These are phyloP conservation scores for Colletotrichum chlorophyti DNA, from an alignment of 2,329 filamentous ascomycete genomes.

Conservation along the genomic window DNA sequence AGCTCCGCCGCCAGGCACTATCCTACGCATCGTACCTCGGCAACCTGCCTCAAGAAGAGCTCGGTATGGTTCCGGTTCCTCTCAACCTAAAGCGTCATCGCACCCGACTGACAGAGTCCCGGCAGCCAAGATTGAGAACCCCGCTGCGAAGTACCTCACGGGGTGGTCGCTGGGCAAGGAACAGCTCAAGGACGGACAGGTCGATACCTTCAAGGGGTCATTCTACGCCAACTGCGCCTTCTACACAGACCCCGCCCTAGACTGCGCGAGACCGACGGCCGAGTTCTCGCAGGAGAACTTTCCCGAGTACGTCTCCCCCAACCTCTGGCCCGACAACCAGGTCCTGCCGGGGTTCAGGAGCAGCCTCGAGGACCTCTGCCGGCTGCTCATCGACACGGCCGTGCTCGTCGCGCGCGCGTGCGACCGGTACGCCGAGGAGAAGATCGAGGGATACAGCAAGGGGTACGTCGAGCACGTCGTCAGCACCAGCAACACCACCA, in stretches of 20 bases:
- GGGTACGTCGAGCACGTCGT: slow-evolving; percentile 90
- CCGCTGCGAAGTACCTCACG: slow-evolving; percentile 67
- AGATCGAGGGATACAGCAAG: slow-evolving; percentile 76
- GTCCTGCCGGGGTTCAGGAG: slow-evolving; percentile 77
- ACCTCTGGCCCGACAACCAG: slow-evolving; percentile 79
- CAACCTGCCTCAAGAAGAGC: slow-evolving; percentile 73
- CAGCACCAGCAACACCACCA: slow-evolving; percentile 82
- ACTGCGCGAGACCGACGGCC: slow-evolving; percentile 65
- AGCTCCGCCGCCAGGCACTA: slow-evolving; percentile 74
- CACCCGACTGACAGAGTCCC: slow-evolving; percentile 26
- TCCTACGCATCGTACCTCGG: slow-evolving; percentile 91
- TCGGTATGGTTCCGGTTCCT: too few species aligned
- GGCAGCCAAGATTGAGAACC: slow-evolving; percentile 62
- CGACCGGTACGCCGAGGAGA: slow-evolving; percentile 80
- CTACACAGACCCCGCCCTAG: slow-evolving; percentile 68
- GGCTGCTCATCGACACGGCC: slow-evolving; percentile 86
- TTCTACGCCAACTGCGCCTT: slow-evolving; percentile 87
- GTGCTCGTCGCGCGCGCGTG: slow-evolving; percentile 87
- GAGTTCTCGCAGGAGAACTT: slow-evolving; percentile 69
- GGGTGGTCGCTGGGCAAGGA: slow-evolving; percentile 86
- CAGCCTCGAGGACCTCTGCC: slow-evolving; percentile 77
- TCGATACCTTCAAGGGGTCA: slow-evolving; percentile 81
- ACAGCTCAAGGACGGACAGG: slow-evolving; percentile 77
- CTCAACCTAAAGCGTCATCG: too few species aligned
- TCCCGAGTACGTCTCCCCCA: slow-evolving; percentile 87